Evolutionary conservation across 768 basidiomycete genomes (phyloP), one percentile per base, ranked within the genome.

Genomic region (Boletus tomentosulus): DNA sequence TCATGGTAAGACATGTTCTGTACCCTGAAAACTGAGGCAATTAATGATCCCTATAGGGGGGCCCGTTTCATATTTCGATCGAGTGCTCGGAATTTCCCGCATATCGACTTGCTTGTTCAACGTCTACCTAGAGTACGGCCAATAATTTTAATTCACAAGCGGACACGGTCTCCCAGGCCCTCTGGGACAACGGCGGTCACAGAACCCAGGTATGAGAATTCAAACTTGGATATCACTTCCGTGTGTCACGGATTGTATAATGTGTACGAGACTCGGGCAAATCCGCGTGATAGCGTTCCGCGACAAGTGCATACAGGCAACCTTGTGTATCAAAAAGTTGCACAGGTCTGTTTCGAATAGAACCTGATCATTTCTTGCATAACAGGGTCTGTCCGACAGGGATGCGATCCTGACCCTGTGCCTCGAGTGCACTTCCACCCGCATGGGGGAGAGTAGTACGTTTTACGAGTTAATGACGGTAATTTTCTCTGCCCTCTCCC

Each of bases 71-170:
- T 73, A 72, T 42, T 71, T 77, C 42, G 78, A 81, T 62, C 75
- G 69, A 57, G 73, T 73, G 51, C 75, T 77, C 62, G 78, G 77
- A 42, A 72, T 71, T 51, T 71, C 66, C 37, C 69, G 69, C 48
- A 51, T 51, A 33, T 16, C 43, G 65, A 56, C 67, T 71, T 57
- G 22, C 25, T 33, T 15, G 38, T 48, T 44, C n/a, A 43, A 28
- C n/a, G 30, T 8, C 53, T 54, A 25, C 34, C n/a, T 35, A 19
- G 37, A 25, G 43, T 31, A 37, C 7, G 44, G 47, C 43, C 25
- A 46, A 48, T 47, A 30, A 49, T 50, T 48, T 34, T 1, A 11
- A 34, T 34, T 51, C 54, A 41, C 53, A 64, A 66, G 50, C 66
- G 13, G 37, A 48, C 41, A 52, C 58, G 13, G 55, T 68, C 43